phyloP scores from a whole-genome alignment of 139 green algal species.

The Zygnema circumcarinatum region DNA sequence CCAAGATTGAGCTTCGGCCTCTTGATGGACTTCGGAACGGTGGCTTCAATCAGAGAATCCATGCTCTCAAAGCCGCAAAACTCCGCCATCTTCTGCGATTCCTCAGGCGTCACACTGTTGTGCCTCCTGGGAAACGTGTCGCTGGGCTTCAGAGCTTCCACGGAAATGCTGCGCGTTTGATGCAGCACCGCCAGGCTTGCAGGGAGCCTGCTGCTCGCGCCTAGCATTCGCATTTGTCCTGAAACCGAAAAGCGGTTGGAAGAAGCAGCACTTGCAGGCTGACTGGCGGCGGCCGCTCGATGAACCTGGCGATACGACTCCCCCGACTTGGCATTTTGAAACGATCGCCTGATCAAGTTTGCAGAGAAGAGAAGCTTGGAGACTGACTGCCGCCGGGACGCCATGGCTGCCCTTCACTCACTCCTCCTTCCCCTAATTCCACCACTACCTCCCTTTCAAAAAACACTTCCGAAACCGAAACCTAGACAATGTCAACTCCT shows the following conservation, averaged over 20 bases:
- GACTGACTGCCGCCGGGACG: too few species aligned
- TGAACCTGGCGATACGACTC: neutral
- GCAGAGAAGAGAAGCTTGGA: neutral
- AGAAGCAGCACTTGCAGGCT: neutral
- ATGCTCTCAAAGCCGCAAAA: constrained; percentile 82
- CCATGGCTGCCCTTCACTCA: too few species aligned
- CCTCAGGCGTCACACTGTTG: constrained; percentile 82
- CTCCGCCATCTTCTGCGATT: constrained; percentile 86
- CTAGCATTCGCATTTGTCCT: neutral
- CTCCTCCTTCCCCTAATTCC: too few species aligned
- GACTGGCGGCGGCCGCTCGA: neutral
- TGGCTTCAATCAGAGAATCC: constrained; percentile 91
- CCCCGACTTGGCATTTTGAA: neutral
- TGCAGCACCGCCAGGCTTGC: neutral
- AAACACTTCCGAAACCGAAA: too few species aligned
- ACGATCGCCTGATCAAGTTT: neutral
- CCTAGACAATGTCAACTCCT: too few species aligned
- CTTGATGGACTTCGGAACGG: constrained; percentile 90
- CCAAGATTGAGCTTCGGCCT: constrained; percentile 84
- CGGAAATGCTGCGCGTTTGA: constrained; percentile 65
- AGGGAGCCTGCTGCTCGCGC: neutral
- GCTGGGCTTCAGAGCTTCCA: constrained; percentile 75
- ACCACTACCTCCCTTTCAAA: too few species aligned
- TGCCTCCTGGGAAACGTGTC: constrained; percentile 96
- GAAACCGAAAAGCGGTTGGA: neutral